Conservation (phyloP, 2,329 filamentous ascomycete species). For the Lasiodiplodia hormozganensis region DNA sequence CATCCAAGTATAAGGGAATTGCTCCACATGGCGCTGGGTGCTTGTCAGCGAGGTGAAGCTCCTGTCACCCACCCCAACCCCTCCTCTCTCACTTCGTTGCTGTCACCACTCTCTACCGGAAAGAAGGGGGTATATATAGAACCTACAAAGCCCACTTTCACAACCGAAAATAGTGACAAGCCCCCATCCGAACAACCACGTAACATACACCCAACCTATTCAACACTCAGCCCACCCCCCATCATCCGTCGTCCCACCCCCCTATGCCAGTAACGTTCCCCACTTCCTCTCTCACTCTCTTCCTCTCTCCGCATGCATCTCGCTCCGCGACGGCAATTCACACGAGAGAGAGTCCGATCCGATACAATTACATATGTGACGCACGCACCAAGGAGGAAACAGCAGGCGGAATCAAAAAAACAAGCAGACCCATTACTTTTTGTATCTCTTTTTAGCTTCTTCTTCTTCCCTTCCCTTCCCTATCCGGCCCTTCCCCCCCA, state of each 20-base stretch:
- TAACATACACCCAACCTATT: not conserved
- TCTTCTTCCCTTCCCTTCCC: not conserved
- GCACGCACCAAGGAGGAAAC: not conserved
- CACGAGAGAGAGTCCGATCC: not conserved
- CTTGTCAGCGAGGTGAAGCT: too few relatives aligned
- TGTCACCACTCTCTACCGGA: too few relatives aligned
- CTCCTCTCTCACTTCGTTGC: too few relatives aligned
- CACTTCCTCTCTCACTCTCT: not conserved
- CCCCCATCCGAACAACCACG: not conserved
- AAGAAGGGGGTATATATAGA: too few relatives aligned
- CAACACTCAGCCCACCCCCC: not conserved
- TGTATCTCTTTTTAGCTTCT: not conserved
- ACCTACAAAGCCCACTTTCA: too few relatives aligned
- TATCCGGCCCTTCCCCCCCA: not conserved
- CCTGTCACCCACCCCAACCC: too few relatives aligned
- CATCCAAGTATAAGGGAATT: too few relatives aligned
- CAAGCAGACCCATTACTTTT: not conserved
- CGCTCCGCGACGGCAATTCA: not conserved
- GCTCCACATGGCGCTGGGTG: too few relatives aligned
- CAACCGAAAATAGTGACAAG: too few relatives aligned
- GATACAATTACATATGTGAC: not conserved
- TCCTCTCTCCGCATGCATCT: not conserved
- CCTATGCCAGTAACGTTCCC: not conserved
- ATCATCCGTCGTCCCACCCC: not conserved
- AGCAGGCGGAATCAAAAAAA: not conserved